These are phyloP conservation scores for Ascomycota sp. DNA, from an alignment of 2,329 filamentous ascomycete species.

Conservation along the genomic window DNA sequence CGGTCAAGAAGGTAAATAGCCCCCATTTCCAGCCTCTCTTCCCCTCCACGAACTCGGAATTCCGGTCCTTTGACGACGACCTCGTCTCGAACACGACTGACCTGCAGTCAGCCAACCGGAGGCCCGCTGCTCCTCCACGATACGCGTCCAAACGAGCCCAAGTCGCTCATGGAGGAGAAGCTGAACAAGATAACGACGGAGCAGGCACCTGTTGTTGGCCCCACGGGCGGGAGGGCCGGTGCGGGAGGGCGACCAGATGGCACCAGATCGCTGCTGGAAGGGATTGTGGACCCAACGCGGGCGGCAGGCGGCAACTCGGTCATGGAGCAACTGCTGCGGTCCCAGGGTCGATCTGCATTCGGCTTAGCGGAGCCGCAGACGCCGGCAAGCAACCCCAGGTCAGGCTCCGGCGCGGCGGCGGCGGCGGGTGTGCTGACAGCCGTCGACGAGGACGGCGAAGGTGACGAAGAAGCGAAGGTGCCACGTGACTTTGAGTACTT, in stretches of 20 bases:
- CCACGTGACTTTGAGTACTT: constrained; percentile 65
- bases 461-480: constrained; percentile 47
- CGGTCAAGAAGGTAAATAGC: constrained; percentile 54
- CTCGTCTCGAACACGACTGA: constrained; percentile 6
- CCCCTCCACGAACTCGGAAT: neutral
- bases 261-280: constrained; percentile 15
- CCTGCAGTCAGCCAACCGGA: constrained; percentile 51
- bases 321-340: constrained; percentile 22
- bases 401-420: constrained; percentile 36
- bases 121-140: constrained; percentile 85
- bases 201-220: constrained; percentile 36
- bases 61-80: neutral
- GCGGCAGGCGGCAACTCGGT: constrained; percentile 11
- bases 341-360: constrained; percentile 15
- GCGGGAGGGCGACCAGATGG: constrained; percentile 13
- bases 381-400: constrained; percentile 2
- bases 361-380: constrained; percentile 10
- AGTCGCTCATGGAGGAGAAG: constrained; percentile 75
- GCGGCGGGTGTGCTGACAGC: constrained; percentile 68
- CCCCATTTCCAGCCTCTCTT: no score
- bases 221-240: constrained; percentile 8
- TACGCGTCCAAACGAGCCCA: constrained; percentile 56
- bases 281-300: constrained; percentile 13
- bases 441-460: constrained; percentile 67
- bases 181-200: constrained; percentile 59